Percentiles rank a stretch among this genome's conserved stretches.
Conservation (phyloP, 768 basidiomycete genomes). For the Plicaturopsis crispa region DNA sequence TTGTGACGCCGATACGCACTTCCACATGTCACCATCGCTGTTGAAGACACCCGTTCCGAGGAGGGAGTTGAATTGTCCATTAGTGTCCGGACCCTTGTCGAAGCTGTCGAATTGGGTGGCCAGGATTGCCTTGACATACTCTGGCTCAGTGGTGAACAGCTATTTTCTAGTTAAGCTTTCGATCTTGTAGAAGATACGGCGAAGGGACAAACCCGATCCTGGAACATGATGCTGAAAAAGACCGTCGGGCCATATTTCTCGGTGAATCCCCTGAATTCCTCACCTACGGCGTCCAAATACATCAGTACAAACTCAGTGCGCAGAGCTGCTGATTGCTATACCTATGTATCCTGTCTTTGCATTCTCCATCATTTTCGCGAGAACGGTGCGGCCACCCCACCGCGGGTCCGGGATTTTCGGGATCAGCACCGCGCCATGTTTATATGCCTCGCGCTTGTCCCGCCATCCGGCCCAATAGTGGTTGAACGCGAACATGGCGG, state of each 20-base stretch:
- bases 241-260: slow-evolving; percentile 17
- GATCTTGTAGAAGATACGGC: background rate
- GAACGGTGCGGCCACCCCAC: background rate
- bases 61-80: slow-evolving; percentile 14
- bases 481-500: background rate
- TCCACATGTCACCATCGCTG: slow-evolving; percentile 43
- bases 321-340: no score
- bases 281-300: background rate
- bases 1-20: slow-evolving; percentile 3
- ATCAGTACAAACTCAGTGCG: background rate
- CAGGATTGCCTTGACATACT: slow-evolving; percentile 25
- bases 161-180: background rate
- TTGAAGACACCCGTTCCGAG: slow-evolving; percentile 57
- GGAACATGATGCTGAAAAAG: slow-evolving; percentile 15
- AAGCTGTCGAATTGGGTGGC: slow-evolving; percentile 25
- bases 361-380: background rate
- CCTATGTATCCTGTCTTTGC: background rate
- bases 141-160: slow-evolving; percentile 19
- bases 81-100: slow-evolving; percentile 21
- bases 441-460: background rate
- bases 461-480: background rate
- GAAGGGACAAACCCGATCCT: slow-evolving; percentile 18
- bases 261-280: slow-evolving; percentile 4
- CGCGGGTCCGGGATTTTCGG: background rate
- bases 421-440: background rate